Evolutionary conservation across 257 asterid genomes (phyloP), one percentile per base, ranked within the genome.

Genomic region (Ballota nigra): DNA sequence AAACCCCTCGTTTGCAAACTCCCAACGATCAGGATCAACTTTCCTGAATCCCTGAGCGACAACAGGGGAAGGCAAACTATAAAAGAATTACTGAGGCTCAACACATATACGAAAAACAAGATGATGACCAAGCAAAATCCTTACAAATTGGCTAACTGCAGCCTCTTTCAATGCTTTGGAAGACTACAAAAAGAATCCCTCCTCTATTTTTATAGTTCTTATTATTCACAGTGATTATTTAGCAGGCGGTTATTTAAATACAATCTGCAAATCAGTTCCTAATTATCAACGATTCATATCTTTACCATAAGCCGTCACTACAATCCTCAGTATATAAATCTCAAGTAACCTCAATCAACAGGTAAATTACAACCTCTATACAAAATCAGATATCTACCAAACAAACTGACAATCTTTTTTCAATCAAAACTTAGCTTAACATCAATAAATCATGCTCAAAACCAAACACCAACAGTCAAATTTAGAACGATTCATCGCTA

Each of bases 1-100:
- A 69, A 89, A 89, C 2, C 86, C 85, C 75, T 85, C 95, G 43
- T 88, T 86, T 3, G 89, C 89, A 45, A 88, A 84, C 68, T 85
- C 93, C 86, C 85, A 80, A 26, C 84, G 86, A 62, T 85, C 91
- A 1, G 89, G 85, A 29, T 88, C 89, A 41, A 89, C 90, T 75
- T 90, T 88, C 81, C 86, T 84, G 85, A 88, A 88, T 49, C 95
- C 95, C 95, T 88, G 71, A 55, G 73, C 28, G 22, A 68, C 49
- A 74, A 70, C 65, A 77, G 71, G 78, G 72, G 69, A 78, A 75
- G 77, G 79, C 80, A 68, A 73, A 82, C 83, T 77, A 83, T 81
- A 77, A 83, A 80, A 60, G 76, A 75, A 82, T 72, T 68, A 77
- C 72, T 41, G 76, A 74, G 72, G 74, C 75, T 76, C 78, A 3